Percentiles rank a stretch among this genome's conserved stretches.
These are phyloP conservation scores for Vaccinium vitisidaea DNA, from an alignment of 148 eudicot genomes.

Conservation along the genomic window DNA sequence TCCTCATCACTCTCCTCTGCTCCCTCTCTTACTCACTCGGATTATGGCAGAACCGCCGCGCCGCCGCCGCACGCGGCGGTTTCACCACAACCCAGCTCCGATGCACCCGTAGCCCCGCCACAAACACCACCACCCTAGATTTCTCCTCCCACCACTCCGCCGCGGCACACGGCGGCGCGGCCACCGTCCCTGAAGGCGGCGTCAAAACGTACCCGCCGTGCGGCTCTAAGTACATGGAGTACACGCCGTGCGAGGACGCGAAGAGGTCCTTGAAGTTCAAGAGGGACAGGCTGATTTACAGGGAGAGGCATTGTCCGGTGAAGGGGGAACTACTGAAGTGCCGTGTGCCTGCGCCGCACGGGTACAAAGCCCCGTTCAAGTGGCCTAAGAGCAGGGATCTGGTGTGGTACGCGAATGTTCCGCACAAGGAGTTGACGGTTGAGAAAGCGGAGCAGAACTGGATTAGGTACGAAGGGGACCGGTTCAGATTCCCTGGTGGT, in stretches of 20 bases:
- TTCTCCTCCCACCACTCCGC: constrained; percentile 51
- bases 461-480: constrained; percentile 67
- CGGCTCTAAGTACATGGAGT: constrained; percentile 39
- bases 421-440: constrained; percentile 70
- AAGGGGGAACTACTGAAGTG: constrained; percentile 50
- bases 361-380: constrained; percentile 65
- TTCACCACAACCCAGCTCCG: neutral
- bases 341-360: constrained; percentile 65
- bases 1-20: constrained; percentile 37
- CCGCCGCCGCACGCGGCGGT: constrained; percentile 7
- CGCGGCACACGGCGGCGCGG: neutral
- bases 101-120: constrained; percentile 11
- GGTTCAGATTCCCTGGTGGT: constrained; percentile 85
- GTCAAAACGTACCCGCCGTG: constrained; percentile 44
- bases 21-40: constrained; percentile 51
- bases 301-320: constrained; percentile 74
- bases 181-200: neutral
- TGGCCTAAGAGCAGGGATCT: constrained; percentile 78
- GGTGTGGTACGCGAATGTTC: constrained; percentile 72
- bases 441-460: constrained; percentile 87
- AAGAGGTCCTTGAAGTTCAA: constrained; percentile 45
- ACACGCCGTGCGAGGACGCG: constrained; percentile 75
- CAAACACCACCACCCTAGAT: constrained; percentile 24
- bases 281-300: constrained; percentile 39
- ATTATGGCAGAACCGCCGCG: constrained; percentile 28